Base-by-base conservation (phyloP, 805 yeast species). In the Barnettozyma californica region DNA sequence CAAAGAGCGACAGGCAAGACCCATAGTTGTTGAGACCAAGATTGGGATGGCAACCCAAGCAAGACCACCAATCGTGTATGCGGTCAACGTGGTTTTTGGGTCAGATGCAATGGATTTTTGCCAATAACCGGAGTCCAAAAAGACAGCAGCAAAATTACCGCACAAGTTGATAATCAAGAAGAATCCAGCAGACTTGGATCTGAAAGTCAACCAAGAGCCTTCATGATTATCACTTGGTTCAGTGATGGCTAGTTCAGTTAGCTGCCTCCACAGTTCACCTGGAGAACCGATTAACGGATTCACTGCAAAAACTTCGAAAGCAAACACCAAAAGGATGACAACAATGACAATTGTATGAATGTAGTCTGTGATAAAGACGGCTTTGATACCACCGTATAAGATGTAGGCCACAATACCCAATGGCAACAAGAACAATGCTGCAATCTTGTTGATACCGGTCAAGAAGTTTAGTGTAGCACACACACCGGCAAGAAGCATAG, bases 31-130 rank as follows among this genome's bases (percentile, higher is more conserved):
- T 14, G 95, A 86, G 45, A 81, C 76, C 49, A 87, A 75, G 73
- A 83, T 84, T 42, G 97, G 97, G 55, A 90, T 83, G 8, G 95
- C 91, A 63, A 87, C 84, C 96, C 97, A 90, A 0, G 92, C 85
- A 41, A 90, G 65, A 26, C 96, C 96, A 50, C 96, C 97, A 50
- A 87, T 68, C 23, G 87, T 81, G 66, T 90, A 90, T 20, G 96
- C 97, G 8, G 94, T 92, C 56, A 89, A 70, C 27, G 95, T 88
- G 41, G 94, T 82, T 10, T 81, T 85, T 20, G 96, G 95, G 51
- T 84, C 76, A 9, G 92, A 83, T 26, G 95, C 88, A 63, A 89
- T 85, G 11, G 95, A 95, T 68, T 88, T 88, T 68, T 85, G 85
- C 82, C 90, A 87, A 68, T 88, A 89, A 25, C 95, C 94, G 56